A percentile compares a stretch with the other conserved stretches of the same genome.
Conservation (phyloP, 2,329 filamentous ascomycete genomes). For the Stenocarpella maydis region DNA sequence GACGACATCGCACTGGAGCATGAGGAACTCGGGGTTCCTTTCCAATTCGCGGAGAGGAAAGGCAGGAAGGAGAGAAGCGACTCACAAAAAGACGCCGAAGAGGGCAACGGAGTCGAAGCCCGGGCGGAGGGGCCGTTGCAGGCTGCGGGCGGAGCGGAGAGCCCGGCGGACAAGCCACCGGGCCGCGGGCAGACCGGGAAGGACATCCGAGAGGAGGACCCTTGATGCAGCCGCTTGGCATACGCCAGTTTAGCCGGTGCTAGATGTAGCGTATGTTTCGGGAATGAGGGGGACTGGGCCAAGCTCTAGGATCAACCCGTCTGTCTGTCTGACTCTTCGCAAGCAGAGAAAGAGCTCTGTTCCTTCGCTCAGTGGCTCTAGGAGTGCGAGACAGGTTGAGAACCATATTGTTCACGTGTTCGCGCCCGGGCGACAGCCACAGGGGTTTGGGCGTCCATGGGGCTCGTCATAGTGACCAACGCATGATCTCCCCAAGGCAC, state of each 20-base stretch:
- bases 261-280: constrained; percentile 7
- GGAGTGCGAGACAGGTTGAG: not conserved
- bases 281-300: not conserved
- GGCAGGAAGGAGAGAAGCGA: constrained; percentile 4
- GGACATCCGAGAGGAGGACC: not conserved
- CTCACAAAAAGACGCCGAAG: constrained; percentile 9
- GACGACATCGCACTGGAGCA: constrained; percentile 58
- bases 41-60: constrained; percentile 49
- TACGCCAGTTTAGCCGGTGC: not conserved
- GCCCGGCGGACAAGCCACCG: not conserved
- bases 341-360: not conserved
- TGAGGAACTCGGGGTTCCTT: constrained; percentile 43
- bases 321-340: not conserved
- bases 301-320: not conserved
- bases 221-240: constrained; percentile 1
- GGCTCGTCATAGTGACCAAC: not conserved
- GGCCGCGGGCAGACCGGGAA: not conserved
- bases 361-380: not conserved
- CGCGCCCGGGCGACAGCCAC: constrained; percentile 12
- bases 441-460: not conserved
- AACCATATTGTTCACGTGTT: not conserved
- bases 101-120: not conserved
- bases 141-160: not conserved
- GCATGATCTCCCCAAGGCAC: not conserved
- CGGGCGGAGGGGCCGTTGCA: not conserved